These are phyloP conservation scores for Solioccasus polychromus DNA, from an alignment of 768 basidiomycete species.

Conservation along the genomic window DNA sequence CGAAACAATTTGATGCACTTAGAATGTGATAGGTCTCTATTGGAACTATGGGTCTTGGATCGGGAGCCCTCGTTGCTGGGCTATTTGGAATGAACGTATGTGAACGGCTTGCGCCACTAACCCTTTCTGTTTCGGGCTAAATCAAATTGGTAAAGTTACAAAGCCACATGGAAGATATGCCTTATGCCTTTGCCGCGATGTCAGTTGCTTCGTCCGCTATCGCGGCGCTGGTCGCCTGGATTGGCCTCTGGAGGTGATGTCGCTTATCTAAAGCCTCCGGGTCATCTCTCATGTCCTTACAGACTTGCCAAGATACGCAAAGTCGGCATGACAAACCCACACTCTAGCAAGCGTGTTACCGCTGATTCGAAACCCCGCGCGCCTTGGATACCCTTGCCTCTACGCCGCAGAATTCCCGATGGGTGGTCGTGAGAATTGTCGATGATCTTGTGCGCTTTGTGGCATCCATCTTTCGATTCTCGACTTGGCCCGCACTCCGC, in stretches of 20 bases:
- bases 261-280: constrained; percentile 13
- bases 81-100: constrained; percentile 96
- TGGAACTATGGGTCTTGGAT: constrained; percentile 87
- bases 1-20: neutral
- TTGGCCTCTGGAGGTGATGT: constrained; percentile 59
- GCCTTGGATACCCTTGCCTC: constrained; percentile 38
- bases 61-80: constrained; percentile 86
- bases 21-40: constrained; percentile 71
- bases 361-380: constrained; percentile 16
- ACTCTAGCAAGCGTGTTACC: constrained; percentile 9
- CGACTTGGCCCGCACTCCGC: constrained; percentile 12
- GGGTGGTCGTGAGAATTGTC: constrained; percentile 36
- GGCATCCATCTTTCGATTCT: neutral
- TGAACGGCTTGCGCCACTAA: constrained; percentile 12
- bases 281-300: constrained; percentile 7
- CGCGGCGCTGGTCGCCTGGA: constrained; percentile 59
- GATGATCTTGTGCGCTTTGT: neutral
- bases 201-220: constrained; percentile 56
- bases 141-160: constrained; percentile 50
- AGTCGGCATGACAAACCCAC: constrained; percentile 38
- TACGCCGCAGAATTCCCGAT: constrained; percentile 38
- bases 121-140: constrained; percentile 25
- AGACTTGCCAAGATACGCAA: constrained; percentile 48
- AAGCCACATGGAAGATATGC: constrained; percentile 68
- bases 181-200: constrained; percentile 72